These are phyloP conservation scores for Tuber umbilicatum DNA, from an alignment of 495 filamentous ascomycete species.

Conservation along the genomic window DNA sequence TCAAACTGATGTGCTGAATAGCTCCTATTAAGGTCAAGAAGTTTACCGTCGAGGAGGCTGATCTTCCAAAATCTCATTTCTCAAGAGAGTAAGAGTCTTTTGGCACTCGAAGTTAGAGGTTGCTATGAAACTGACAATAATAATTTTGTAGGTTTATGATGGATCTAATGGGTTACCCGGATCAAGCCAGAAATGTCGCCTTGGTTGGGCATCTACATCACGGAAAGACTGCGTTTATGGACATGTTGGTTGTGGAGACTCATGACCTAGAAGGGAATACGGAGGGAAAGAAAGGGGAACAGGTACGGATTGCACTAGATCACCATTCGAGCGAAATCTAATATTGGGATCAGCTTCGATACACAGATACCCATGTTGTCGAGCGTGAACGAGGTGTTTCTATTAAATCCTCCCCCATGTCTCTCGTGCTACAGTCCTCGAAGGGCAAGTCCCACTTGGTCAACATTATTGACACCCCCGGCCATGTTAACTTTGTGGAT, in stretches of 20 bases:
- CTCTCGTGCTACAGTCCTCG: slow-evolving; percentile 74
- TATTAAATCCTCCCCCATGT: slow-evolving; percentile 92
- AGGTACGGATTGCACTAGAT: slow-evolving; percentile 41
- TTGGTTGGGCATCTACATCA: slow-evolving; percentile 91
- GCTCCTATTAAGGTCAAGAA: slow-evolving; percentile 90
- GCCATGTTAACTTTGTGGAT: slow-evolving; percentile 97
- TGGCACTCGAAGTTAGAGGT: not conserved
- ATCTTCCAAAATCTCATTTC: slow-evolving; percentile 81
- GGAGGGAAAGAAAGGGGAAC: slow-evolving; percentile 72
- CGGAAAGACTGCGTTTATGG: slow-evolving; percentile 96
- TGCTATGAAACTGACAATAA: not conserved
- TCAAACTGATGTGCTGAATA: slow-evolving; percentile 35
- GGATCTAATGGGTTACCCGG: slow-evolving; percentile 91
- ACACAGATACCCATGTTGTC: slow-evolving; percentile 83
- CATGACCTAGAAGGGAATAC: slow-evolving; percentile 79
- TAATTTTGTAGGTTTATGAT: slow-evolving; percentile 76
- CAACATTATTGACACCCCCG: slow-evolving; percentile 92
- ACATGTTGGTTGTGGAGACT: slow-evolving; percentile 93
- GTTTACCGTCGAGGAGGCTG: slow-evolving; percentile 84
- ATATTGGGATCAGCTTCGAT: slow-evolving; percentile 61
- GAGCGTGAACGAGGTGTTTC: slow-evolving; percentile 89
- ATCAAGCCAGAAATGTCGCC: slow-evolving; percentile 86
- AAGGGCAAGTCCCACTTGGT: slow-evolving; percentile 93
- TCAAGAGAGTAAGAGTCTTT: slow-evolving; percentile 52
- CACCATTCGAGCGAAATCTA: not conserved